Evolutionary conservation across 2,329 filamentous ascomycete genomes (phyloP), one percentile per base, ranked within the genome.

Genomic region (Fusarium goolgardi): DNA sequence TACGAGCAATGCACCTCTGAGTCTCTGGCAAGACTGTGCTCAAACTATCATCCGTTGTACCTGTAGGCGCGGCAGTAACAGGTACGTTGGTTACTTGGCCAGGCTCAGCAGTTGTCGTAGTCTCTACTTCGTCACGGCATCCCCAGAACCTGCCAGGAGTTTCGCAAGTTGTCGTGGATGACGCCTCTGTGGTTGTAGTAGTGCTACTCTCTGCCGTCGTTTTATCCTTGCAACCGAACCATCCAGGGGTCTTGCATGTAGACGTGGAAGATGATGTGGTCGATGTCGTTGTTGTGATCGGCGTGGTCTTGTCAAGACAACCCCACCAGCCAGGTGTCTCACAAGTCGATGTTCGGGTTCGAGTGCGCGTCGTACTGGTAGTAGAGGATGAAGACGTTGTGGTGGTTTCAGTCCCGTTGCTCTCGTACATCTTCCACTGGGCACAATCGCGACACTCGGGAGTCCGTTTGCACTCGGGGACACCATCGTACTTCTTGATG

Each of bases 301-400:
- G 83, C 0, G 88, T 90, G 4, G 85, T 84, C 77, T 90, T 85
- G 69, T 93, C 91, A 39, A 92, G 80, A 75, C 89, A 94, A 23
- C 92, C 93, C 90, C 91, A 97, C 94, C 94, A 97, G 7, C 94
- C 93, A 29, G 94, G 94, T 2, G 94, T 97, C 78, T 96, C 86
- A 80, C 94, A 97, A 0, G 93, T 97, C 55, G 90, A 89, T 0
- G 94, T 97, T 44, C 93, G 85, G 0, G 94, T 97, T 37, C 93
- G 85, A 5, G 88, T 91, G 43, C 86, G 85, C 4, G 87, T 86
- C 1, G 85, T 84, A 6, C 82, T 83, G 21, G 85, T 84, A 7
- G 82, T 83, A 31, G 53, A 32, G 3, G 83, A 83, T 5, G 81
- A 83, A 4, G 87, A 84, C 0, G 88, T 88, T 1, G 90, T 91